Evolutionary conservation across 192 early-diverging fungal genomes (phyloP).

Genomic region (Lobulomyces angularis): DNA sequence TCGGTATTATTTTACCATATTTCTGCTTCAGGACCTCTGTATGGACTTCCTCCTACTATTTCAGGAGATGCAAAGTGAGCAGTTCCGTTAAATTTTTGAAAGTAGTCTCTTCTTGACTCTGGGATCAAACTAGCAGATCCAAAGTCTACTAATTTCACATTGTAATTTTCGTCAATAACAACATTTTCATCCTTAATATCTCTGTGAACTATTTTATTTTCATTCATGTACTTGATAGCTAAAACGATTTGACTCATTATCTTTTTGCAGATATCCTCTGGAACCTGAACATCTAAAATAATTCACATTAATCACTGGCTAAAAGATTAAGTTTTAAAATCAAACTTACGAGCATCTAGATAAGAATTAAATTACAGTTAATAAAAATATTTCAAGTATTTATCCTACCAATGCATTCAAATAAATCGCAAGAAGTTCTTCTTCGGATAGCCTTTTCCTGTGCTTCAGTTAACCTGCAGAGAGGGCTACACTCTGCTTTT

Average conservation of each 20-base stretch:
- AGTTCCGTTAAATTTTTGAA: slow-evolving; percentile 30
- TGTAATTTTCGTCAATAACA: slow-evolving; percentile 35
- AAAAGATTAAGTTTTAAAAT: slow-evolving; percentile 9
- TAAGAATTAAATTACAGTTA: neutral
- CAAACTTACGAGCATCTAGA: slow-evolving; percentile 12
- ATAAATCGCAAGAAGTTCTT: slow-evolving; percentile 31
- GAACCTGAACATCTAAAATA: slow-evolving; percentile 11
- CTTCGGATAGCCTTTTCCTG: slow-evolving; percentile 20
- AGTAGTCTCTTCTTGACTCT: slow-evolving; percentile 18
- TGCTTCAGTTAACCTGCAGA: slow-evolving; percentile 14
- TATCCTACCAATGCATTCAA: slow-evolving; percentile 35
- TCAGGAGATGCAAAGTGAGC: slow-evolving; percentile 36
- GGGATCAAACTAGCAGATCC: slow-evolving; percentile 30
- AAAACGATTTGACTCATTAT: slow-evolving; percentile 35
- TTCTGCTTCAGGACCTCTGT: slow-evolving; percentile 33
- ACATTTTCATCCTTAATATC: slow-evolving; percentile 43
- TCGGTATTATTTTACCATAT: slow-evolving; percentile 32
- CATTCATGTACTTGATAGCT: slow-evolving; percentile 26
- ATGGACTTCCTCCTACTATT: slow-evolving; percentile 16
- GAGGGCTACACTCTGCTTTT: slow-evolving; percentile 11
- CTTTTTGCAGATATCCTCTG: slow-evolving; percentile 10
- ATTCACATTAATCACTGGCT: neutral
- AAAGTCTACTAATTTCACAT: slow-evolving; percentile 36
- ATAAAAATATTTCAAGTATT: slow-evolving; percentile 6
- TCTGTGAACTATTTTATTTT: slow-evolving; percentile 23